Conservation (phyloP, 1,139 yeast genomes). For the Blastobotrys indianensis region DNA sequence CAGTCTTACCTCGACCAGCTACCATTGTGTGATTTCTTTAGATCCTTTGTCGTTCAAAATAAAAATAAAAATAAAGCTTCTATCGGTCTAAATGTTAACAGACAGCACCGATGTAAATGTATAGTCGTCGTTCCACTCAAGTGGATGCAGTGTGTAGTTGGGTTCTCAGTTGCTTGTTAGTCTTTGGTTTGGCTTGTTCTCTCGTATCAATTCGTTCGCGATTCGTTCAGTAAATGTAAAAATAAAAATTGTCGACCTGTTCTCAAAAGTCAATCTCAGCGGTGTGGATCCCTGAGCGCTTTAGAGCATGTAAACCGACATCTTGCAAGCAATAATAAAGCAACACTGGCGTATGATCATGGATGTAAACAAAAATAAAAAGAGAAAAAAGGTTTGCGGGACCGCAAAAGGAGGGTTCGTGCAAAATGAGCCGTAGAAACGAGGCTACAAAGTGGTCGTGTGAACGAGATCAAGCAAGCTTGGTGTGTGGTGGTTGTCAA, state of each 20-base stretch:
- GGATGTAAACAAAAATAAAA: background rate
- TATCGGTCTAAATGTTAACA: no score
- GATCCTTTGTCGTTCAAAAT: background rate
- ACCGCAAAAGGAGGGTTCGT: no score
- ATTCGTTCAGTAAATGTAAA: background rate
- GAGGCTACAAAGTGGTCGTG: no score
- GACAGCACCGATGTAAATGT: no score
- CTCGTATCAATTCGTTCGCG: constrained; percentile 1
- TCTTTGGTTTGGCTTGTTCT: background rate
- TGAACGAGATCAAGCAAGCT: no score
- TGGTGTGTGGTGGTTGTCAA: background rate
- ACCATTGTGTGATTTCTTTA: background rate
- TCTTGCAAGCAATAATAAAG: constrained; percentile 1
- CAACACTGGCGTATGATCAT: constrained; percentile 5
- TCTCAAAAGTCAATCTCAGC: no score
- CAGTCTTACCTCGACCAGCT: constrained; percentile 1
- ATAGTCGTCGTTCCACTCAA: no score
- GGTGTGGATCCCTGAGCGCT: background rate
- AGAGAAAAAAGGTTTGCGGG: background rate
- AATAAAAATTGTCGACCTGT: background rate
- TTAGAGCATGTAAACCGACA: constrained; percentile 9
- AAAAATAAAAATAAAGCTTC: background rate
- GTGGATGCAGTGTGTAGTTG: background rate
- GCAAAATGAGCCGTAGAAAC: no score
- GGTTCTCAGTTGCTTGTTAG: background rate